Percentiles rank a stretch among this genome's conserved stretches.
phyloP scores from a whole-genome alignment of 2,329 filamentous ascomycete species.

The Fusarium nurragi region DNA sequence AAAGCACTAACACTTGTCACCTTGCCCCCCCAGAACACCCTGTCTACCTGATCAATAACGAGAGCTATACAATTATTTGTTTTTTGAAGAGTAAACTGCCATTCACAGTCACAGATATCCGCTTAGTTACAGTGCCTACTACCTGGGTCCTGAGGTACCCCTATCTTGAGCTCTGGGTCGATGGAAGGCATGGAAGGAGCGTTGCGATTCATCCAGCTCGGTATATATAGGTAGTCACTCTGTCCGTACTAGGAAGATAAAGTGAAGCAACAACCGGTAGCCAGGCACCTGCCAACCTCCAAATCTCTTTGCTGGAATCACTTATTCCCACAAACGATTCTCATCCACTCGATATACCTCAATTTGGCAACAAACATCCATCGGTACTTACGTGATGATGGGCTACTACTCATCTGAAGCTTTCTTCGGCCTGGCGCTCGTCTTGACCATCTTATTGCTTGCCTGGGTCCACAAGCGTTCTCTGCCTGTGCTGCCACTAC shows the following conservation, averaged over 20 bases:
- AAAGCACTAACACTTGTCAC: no score
- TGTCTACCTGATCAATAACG: no score
- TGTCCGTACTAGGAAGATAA: background rate
- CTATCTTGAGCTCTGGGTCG: background rate
- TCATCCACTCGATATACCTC: background rate
- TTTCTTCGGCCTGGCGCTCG: conserved; percentile 15
- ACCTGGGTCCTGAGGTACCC: no score
- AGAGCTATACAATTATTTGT: background rate
- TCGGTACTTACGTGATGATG: conserved; percentile 1
- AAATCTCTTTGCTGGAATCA: background rate
- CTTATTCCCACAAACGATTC: background rate
- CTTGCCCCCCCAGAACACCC: no score
- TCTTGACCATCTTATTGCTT: conserved; percentile 10
- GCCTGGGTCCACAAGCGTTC: conserved; percentile 9
- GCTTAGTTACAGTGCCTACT: background rate
- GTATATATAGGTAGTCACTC: background rate
- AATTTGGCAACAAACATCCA: background rate
- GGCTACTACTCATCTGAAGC: conserved; percentile 14
- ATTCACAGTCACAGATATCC: background rate
- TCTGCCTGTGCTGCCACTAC: conserved; percentile 30
- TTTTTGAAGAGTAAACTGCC: no score
- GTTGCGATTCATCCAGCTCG: background rate
- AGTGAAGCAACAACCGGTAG: background rate
- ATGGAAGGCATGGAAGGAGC: background rate
- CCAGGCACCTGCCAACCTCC: background rate